phyloP scores from a whole-genome alignment of 1,139 yeast genomes.

The Hansenula sp. region DNA sequence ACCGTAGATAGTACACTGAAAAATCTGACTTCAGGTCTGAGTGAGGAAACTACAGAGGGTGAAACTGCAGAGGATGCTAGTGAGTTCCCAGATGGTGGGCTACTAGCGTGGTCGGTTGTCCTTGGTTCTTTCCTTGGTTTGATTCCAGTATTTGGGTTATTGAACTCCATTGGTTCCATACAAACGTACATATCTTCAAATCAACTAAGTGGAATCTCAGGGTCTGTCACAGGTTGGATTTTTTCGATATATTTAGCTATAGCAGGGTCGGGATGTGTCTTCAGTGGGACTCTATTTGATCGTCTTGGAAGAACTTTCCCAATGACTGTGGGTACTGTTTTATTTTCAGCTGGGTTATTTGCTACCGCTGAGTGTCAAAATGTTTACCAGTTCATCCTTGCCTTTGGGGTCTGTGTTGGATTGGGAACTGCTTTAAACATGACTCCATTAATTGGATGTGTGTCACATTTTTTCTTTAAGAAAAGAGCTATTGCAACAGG shows the following conservation, averaged over 20 bases:
- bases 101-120: neutral
- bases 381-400: conserved; percentile 50
- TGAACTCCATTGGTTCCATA: conserved; percentile 66
- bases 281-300: conserved; percentile 55
- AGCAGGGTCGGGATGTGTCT: conserved; percentile 52
- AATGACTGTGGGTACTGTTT: conserved; percentile 37
- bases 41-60: neutral
- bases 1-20: neutral
- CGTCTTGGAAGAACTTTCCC: conserved; percentile 42
- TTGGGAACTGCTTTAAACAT: conserved; percentile 52
- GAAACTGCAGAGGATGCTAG: neutral
- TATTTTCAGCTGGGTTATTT: conserved; percentile 44
- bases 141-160: conserved; percentile 58
- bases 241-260: conserved; percentile 60
- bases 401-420: conserved; percentile 50
- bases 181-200: conserved; percentile 61
- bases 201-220: conserved; percentile 44
- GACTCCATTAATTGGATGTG: conserved; percentile 51
- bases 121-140: conserved; percentile 48
- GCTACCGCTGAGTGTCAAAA: conserved; percentile 45
- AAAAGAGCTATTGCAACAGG: conserved; percentile 55
- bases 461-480: conserved; percentile 55
- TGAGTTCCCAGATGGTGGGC: neutral
- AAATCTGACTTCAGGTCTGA: neutral
- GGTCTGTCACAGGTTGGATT: conserved; percentile 64